Conservation (phyloP, 192 early-diverging fungal genomes). For the Geranomyces michiganensis region DNA sequence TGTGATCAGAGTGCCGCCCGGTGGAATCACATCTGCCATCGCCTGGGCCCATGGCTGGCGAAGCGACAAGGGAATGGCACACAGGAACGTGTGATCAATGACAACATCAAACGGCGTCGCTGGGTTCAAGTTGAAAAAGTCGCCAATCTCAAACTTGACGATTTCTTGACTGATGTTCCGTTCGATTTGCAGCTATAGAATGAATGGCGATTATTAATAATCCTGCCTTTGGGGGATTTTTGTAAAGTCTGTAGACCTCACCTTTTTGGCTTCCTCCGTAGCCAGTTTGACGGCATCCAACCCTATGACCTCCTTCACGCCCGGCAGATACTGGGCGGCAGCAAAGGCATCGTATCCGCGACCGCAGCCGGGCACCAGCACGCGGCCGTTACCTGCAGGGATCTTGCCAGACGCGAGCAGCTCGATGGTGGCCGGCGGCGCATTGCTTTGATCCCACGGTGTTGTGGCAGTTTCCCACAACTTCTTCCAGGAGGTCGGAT, state of each 20-base stretch:
- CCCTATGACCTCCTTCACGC: slow-evolving; percentile 61
- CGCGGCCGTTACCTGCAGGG: slow-evolving; percentile 9
- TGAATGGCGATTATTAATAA: too few relatives aligned
- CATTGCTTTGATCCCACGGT: slow-evolving; percentile 53
- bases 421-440: slow-evolving; percentile 52
- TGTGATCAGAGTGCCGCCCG: slow-evolving; percentile 71
- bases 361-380: slow-evolving; percentile 42
- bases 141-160: slow-evolving; percentile 58
- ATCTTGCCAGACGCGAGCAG: slow-evolving; percentile 41
- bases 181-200: too few relatives aligned
- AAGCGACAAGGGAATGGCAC: slow-evolving; percentile 70
- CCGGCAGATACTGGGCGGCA: slow-evolving; percentile 55
- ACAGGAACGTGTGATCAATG: slow-evolving; percentile 89
- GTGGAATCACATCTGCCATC: slow-evolving; percentile 64
- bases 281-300: slow-evolving; percentile 72
- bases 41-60: slow-evolving; percentile 66
- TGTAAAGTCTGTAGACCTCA: too few relatives aligned
- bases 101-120: slow-evolving; percentile 62
- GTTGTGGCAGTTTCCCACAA: slow-evolving; percentile 42
- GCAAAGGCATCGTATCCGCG: slow-evolving; percentile 78
- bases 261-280: slow-evolving; percentile 20
- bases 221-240: too few relatives aligned
- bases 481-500: not conserved
- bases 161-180: slow-evolving; percentile 21
- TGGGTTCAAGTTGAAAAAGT: slow-evolving; percentile 72